These are phyloP conservation scores for Quercus mongolica DNA, from an alignment of 306 rosid species.

Conservation along the genomic window DNA sequence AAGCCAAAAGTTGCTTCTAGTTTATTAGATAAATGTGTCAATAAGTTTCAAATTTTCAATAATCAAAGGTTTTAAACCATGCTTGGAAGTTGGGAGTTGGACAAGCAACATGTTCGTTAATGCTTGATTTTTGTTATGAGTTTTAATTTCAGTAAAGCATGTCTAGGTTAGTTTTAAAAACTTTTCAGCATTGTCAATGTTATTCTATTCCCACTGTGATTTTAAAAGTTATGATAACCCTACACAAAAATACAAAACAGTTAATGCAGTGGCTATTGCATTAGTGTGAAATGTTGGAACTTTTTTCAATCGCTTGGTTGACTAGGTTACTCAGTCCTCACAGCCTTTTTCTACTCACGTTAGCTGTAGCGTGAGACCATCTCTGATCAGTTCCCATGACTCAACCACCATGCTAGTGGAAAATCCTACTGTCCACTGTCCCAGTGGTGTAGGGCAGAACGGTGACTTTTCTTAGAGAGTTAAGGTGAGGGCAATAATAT, in stretches of 20 bases:
- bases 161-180: too few species aligned
- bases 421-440: too few species aligned
- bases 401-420: too few species aligned
- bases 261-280: neutral
- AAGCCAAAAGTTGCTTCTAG: constrained; percentile 30
- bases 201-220: neutral
- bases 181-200: neutral
- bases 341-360: neutral
- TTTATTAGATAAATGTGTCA: constrained; percentile 13
- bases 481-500: too few species aligned
- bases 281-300: neutral
- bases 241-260: neutral
- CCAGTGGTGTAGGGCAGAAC: too few species aligned
- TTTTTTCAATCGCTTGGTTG: neutral
- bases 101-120: too few species aligned
- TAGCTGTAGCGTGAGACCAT: too few species aligned
- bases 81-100: constrained; percentile 16
- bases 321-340: too few species aligned
- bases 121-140: too few species aligned
- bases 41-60: neutral
- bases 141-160: too few species aligned
- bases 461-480: too few species aligned
- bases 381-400: too few species aligned
- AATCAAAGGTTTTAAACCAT: constrained; percentile 24
- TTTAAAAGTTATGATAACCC: neutral